A percentile compares a stretch with the other conserved stretches of the same genome.
Conservation (phyloP, 352 stramenopile species). For the Phytophthora brassicae region DNA sequence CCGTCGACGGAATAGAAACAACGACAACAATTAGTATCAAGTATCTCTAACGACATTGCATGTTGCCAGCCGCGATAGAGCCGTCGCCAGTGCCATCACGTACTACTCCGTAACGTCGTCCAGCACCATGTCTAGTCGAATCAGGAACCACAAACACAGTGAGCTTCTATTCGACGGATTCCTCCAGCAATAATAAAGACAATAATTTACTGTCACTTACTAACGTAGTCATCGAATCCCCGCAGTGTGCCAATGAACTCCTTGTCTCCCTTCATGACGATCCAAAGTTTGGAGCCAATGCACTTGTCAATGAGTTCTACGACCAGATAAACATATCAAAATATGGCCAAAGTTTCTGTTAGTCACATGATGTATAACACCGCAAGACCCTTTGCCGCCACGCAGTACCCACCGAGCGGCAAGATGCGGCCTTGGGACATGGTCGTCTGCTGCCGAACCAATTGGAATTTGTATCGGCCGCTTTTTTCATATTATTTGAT, state of each 20-base stretch:
- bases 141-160: neutral
- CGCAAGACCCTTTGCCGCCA: neutral
- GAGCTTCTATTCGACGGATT: constrained; percentile 4
- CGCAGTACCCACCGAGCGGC: constrained; percentile 59
- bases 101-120: constrained; percentile 96
- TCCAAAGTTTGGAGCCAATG: constrained; percentile 98
- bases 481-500: neutral
- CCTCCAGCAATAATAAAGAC: neutral
- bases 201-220: constrained; percentile 80
- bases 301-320: constrained; percentile 99
- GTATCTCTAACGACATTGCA: neutral
- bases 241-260: constrained; percentile 94
- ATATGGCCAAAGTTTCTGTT: neutral
- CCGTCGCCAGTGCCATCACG: too few species aligned
- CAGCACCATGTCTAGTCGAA: constrained; percentile 84
- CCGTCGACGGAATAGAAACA: too few species aligned
- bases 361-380: neutral
- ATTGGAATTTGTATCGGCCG: constrained; percentile 14
- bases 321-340: neutral
- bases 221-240: constrained; percentile 97
- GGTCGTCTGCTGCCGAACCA: constrained; percentile 29
- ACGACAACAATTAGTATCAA: neutral
- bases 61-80: neutral
- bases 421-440: constrained; percentile 80
- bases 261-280: constrained; percentile 99